Percentiles rank a stretch among this genome's conserved stretches.
phyloP scores from a whole-genome alignment of 1,139 yeast genomes.

The Protomyces lactucae-debilis region DNA sequence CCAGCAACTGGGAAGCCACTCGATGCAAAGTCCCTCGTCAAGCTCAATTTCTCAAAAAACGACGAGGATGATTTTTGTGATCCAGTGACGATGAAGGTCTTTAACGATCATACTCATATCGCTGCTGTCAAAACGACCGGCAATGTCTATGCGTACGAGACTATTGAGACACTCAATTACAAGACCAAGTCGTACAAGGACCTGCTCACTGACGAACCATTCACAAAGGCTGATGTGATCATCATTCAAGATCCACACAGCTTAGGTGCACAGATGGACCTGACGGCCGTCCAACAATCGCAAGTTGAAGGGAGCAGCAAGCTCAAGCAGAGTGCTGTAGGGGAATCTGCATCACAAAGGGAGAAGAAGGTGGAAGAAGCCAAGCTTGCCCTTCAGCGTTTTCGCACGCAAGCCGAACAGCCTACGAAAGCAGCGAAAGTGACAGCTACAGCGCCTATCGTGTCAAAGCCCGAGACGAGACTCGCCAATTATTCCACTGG shows the following conservation, averaged over 20 bases:
- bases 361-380: constrained; percentile 12
- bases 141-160: constrained; percentile 39
- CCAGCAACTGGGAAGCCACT: constrained; percentile 39
- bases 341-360: constrained; percentile 17
- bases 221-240: constrained; percentile 37
- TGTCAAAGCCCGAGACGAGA: neutral
- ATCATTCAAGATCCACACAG: constrained; percentile 33
- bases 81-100: constrained; percentile 40
- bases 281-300: constrained; percentile 16
- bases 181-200: constrained; percentile 39
- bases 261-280: neutral
- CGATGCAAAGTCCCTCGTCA: constrained; percentile 35
- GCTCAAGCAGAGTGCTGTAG: neutral
- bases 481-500: constrained; percentile 35
- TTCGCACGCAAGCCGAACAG: neutral
- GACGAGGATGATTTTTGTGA: constrained; percentile 38
- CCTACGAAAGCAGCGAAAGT: neutral
- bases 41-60: constrained; percentile 37
- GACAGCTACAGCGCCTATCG: neutral
- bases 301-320: neutral
- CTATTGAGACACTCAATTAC: constrained; percentile 38
- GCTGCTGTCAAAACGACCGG: constrained; percentile 40
- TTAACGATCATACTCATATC: constrained; percentile 36
- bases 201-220: constrained; percentile 39
- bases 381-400: constrained; percentile 5